Conservation (phyloP, 2,329 filamentous ascomycete genomes). For the Tolypocladium ovalisporum region DNA sequence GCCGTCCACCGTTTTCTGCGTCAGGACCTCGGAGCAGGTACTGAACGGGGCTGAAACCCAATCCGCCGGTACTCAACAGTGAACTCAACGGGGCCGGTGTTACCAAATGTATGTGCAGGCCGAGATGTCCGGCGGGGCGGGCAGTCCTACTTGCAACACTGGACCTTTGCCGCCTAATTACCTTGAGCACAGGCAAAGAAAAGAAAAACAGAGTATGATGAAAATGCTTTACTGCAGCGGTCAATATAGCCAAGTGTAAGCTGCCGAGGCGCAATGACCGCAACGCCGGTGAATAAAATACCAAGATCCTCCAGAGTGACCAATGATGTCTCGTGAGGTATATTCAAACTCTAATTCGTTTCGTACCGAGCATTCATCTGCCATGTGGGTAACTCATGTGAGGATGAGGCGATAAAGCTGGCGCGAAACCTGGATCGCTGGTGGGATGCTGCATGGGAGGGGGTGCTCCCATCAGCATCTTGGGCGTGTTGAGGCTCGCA, state of each 20-base stretch:
- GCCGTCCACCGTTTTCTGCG: background rate
- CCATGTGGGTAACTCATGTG: background rate
- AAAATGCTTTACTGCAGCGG: background rate
- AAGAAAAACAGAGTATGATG: background rate
- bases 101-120: background rate
- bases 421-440: background rate
- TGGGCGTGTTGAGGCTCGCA: conserved; percentile 15
- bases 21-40: background rate
- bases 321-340: background rate
- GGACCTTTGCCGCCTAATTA: background rate
- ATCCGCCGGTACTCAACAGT: background rate
- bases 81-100: background rate
- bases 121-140: background rate
- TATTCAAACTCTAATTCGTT: background rate
- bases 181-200: background rate
- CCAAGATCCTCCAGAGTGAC: background rate
- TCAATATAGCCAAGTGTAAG: background rate
- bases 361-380: background rate
- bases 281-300: background rate
- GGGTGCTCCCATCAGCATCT: conserved; percentile 8
- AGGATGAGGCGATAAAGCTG: background rate
- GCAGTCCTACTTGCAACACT: background rate
- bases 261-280: background rate
- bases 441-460: background rate
- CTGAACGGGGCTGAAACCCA: background rate